phyloP scores from a whole-genome alignment of 225 moss, liverwort and hornwort genomes.

The Physcomitrellopsis africana region DNA sequence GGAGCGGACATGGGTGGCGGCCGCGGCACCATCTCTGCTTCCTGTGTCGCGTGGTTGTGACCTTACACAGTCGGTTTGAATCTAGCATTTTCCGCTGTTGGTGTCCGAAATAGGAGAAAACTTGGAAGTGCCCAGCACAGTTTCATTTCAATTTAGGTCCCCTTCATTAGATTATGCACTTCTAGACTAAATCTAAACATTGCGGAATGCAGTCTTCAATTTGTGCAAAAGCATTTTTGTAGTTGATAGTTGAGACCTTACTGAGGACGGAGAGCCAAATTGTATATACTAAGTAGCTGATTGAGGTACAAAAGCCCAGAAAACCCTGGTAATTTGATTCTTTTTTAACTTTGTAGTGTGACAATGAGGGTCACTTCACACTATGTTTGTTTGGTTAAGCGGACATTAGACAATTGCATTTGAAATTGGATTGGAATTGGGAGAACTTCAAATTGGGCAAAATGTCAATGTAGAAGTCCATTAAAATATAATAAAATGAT shows the following conservation, averaged over 20 bases:
- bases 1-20: slow-evolving; percentile 37
- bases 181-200: slow-evolving; percentile 4
- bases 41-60: slow-evolving; percentile 50
- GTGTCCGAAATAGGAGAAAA: not conserved
- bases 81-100: no score
- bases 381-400: no score
- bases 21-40: slow-evolving; percentile 46
- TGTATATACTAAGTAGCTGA: not conserved
- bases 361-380: no score
- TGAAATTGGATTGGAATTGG: no score
- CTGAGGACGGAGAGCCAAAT: not conserved
- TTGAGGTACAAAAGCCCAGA: no score
- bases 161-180: not conserved
- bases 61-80: not conserved
- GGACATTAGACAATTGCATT: no score
- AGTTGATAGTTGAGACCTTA: slow-evolving; percentile 11
- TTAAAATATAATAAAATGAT: no score
- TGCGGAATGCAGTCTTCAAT: slow-evolving; percentile 1
- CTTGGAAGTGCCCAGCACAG: slow-evolving; percentile 1
- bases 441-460: no score
- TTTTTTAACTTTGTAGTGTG: no score
- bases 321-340: no score
- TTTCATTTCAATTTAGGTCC: not conserved
- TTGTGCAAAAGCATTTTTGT: slow-evolving; percentile 25
- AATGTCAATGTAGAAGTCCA: no score